Conservation (phyloP, 805 yeast species). For the Hanseniaspora valbyensis region DNA sequence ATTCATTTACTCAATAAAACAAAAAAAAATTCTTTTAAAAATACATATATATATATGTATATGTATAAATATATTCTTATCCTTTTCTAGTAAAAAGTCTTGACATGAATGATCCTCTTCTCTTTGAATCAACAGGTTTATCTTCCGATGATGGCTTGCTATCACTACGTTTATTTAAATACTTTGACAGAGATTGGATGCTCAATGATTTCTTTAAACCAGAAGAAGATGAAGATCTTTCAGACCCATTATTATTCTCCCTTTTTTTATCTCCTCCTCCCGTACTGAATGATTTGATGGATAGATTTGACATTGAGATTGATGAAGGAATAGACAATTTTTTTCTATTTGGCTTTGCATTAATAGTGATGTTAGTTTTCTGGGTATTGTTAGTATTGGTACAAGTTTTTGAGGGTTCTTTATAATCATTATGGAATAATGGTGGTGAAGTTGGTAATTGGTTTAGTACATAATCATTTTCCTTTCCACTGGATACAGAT, state of each 20-base stretch:
- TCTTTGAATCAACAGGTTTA: not conserved
- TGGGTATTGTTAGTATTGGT: not conserved
- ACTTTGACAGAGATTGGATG: constrained; percentile 9
- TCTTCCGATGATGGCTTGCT: not conserved
- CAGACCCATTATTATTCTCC: not conserved
- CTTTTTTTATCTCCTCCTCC: too few species aligned
- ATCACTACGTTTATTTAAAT: not conserved
- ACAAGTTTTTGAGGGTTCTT: too few species aligned
- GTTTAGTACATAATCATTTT: not conserved
- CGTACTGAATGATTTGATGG: not conserved
- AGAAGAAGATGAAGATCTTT: not conserved
- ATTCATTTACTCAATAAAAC: not conserved
- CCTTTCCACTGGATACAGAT: not conserved
- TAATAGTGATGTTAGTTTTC: too few species aligned
- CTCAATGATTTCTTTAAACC: constrained; percentile 8
- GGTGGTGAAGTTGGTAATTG: too few species aligned
- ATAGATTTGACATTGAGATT: not conserved
- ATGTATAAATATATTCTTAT: too few species aligned
- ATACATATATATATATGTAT: too few species aligned
- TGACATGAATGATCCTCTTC: not conserved
- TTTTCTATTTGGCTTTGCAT: too few species aligned
- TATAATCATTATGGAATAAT: too few species aligned
- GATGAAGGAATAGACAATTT: not conserved
- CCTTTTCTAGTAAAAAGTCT: not conserved
- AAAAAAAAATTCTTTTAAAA: too few species aligned